phyloP scores from a whole-genome alignment of 495 filamentous ascomycete genomes.

The Podospora anserina region DNA sequence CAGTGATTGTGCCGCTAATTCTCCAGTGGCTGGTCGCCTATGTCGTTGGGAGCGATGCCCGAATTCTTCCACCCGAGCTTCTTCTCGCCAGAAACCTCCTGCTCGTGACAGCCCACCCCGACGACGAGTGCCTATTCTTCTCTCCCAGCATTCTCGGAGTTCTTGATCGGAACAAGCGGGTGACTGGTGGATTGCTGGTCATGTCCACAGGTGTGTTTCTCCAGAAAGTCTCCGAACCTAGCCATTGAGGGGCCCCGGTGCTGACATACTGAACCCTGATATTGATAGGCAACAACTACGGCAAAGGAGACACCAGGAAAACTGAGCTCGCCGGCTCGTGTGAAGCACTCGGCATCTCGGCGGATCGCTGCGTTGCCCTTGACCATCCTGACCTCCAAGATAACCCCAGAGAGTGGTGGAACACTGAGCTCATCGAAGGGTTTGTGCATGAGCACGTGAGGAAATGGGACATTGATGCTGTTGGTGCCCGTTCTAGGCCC shows the following conservation, averaged over 20 bases:
- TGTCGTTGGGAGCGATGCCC: slow-evolving; percentile 36
- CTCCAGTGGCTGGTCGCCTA: slow-evolving; percentile 42
- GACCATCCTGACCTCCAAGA: slow-evolving; percentile 40
- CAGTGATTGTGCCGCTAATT: slow-evolving; percentile 33
- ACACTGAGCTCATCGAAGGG: slow-evolving; percentile 32
- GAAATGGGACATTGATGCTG: slow-evolving; percentile 41
- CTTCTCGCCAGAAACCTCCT: slow-evolving; percentile 37
- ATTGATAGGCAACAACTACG: slow-evolving; percentile 42
- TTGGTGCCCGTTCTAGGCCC: slow-evolving; percentile 17
- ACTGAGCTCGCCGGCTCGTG: slow-evolving; percentile 39
- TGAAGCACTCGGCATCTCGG: slow-evolving; percentile 34
- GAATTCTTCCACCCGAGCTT: slow-evolving; percentile 39
- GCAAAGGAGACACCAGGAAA: slow-evolving; percentile 35
- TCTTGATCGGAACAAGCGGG: slow-evolving; percentile 32
- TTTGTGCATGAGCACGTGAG: slow-evolving; percentile 35
- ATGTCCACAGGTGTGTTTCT: slow-evolving; percentile 38
- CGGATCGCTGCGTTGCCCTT: slow-evolving; percentile 34
- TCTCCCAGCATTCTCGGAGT: slow-evolving; percentile 40
- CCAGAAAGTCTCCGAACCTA: background rate
- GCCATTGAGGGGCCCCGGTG: background rate
- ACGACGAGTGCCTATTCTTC: slow-evolving; percentile 47
- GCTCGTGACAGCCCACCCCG: slow-evolving; percentile 43
- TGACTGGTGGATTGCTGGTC: slow-evolving; percentile 36
- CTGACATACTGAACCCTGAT: background rate
- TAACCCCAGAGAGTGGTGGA: slow-evolving; percentile 44